Conservation (phyloP, 768 basidiomycete genomes). For the Trametes cinnabarina region DNA sequence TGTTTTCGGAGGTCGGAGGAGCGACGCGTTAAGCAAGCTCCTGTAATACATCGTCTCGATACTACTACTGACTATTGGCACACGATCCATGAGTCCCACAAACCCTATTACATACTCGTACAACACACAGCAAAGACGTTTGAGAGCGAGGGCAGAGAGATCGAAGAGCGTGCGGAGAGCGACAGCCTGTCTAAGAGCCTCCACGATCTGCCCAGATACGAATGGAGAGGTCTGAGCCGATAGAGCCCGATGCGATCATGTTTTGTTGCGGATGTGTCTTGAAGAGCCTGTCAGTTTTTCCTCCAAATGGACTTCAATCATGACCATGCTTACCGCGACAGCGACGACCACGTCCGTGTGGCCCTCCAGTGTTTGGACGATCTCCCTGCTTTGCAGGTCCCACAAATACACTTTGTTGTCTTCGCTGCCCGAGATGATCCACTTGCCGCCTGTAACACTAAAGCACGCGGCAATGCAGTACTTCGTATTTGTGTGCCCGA, state of each 20-base stretch:
- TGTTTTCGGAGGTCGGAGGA: conserved; percentile 15
- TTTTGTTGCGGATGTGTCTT: conserved; percentile 88
- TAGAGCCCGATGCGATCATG: conserved; percentile 84
- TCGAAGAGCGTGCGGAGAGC: background rate
- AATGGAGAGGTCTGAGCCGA: conserved; percentile 80
- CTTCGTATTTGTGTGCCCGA: conserved; percentile 77
- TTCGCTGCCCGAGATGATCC: conserved; percentile 91
- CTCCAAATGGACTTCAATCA: background rate
- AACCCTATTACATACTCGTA: conserved; percentile 9
- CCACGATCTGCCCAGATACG: conserved; percentile 73
- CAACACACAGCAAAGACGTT: conserved; percentile 2
- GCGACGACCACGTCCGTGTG: conserved; percentile 82
- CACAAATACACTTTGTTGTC: conserved; percentile 88
- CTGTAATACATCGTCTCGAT: background rate
- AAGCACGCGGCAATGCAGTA: conserved; percentile 85
- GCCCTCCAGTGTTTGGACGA: conserved; percentile 76
- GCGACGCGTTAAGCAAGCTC: background rate
- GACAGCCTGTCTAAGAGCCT: background rate
- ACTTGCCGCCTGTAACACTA: conserved; percentile 81
- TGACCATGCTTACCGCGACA: conserved; percentile 51
- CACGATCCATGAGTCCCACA: background rate
- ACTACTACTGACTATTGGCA: background rate
- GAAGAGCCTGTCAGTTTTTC: conserved; percentile 1
- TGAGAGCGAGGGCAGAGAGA: background rate
- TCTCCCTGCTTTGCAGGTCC: conserved; percentile 85